These are phyloP conservation scores for Aspergillus calidoustus DNA, from an alignment of 2,329 filamentous ascomycete species.

Conservation along the genomic window DNA sequence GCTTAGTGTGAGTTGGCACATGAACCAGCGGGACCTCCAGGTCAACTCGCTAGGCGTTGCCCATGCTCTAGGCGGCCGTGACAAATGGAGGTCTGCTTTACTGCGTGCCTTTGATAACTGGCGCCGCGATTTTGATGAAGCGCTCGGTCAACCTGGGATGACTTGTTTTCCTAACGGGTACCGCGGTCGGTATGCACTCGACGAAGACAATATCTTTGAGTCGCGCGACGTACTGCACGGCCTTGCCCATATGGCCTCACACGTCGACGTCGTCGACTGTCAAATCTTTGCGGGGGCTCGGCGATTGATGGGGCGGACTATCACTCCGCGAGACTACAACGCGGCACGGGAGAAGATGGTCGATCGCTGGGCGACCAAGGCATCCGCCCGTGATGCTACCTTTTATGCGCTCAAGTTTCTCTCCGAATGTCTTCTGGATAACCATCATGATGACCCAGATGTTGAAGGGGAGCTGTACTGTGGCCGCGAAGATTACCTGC, in stretches of 20 bases:
- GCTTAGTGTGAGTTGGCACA: constrained; percentile 93
- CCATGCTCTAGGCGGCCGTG: constrained; percentile 79
- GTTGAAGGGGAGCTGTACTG: constrained; percentile 62
- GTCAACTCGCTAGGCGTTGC: constrained; percentile 83
- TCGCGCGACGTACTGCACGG: constrained; percentile 88
- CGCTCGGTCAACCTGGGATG: constrained; percentile 60
- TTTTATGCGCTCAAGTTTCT: constrained; percentile 92
- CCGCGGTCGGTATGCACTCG: constrained; percentile 41
- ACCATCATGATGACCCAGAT: constrained; percentile 44
- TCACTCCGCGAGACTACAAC: constrained; percentile 79
- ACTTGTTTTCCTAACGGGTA: constrained; percentile 29
- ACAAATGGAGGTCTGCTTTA: constrained; percentile 87
- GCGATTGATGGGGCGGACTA: constrained; percentile 80
- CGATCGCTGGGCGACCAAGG: constrained; percentile 85
- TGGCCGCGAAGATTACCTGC: constrained; percentile 82
- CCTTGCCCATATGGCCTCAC: constrained; percentile 96
- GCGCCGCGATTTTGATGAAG: constrained; percentile 89
- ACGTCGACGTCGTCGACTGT: constrained; percentile 95
- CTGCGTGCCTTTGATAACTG: constrained; percentile 91
- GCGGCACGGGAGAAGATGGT: constrained; percentile 83
- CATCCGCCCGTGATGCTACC: constrained; percentile 84
- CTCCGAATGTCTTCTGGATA: constrained; percentile 70
- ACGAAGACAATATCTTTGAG: constrained; percentile 78
- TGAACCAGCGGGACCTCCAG: constrained; percentile 94
- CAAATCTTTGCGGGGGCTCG: constrained; percentile 93